These are phyloP conservation scores for Claviceps pusilla DNA, from an alignment of 2,329 filamentous ascomycete species.

Conservation along the genomic window DNA sequence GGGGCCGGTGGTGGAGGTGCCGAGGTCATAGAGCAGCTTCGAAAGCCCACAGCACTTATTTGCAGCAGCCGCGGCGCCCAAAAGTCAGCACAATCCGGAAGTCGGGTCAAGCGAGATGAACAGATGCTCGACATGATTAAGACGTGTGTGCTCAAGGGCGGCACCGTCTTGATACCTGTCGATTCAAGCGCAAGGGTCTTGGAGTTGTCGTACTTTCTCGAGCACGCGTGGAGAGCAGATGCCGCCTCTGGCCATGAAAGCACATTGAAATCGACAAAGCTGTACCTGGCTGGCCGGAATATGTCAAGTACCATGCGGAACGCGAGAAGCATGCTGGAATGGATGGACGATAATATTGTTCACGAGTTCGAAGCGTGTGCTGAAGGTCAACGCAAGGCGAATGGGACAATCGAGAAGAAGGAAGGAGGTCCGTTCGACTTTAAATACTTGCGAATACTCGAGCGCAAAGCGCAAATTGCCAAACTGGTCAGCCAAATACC, in stretches of 20 bases:
- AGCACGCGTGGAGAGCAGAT: constrained; percentile 74
- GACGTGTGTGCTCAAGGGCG: constrained; percentile 62
- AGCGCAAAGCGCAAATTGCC: constrained; percentile 66
- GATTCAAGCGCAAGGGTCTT: constrained; percentile 92
- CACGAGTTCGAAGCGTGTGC: constrained; percentile 72
- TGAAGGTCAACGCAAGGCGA: constrained; percentile 33
- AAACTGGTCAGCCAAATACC: constrained; percentile 39
- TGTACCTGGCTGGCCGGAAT: constrained; percentile 77
- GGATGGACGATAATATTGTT: constrained; percentile 95
- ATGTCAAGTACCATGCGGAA: constrained; percentile 81
- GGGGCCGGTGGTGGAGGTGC: constrained; percentile 65
- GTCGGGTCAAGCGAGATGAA: constrained; percentile 71
- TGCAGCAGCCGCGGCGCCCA: constrained; percentile 78
- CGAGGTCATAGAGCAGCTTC: constrained; percentile 84
- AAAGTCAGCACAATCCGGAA: constrained; percentile 52
- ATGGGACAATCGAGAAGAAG: constrained; percentile 34
- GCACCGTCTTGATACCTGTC: constrained; percentile 82
- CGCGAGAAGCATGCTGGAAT: constrained; percentile 89
- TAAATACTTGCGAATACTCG: constrained; percentile 66
- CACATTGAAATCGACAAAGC: constrained; percentile 36
- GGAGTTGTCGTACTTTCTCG: constrained; percentile 80
- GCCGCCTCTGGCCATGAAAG: constrained; percentile 33
- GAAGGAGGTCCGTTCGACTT: constrained; percentile 74
- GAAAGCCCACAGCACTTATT: constrained; percentile 83
- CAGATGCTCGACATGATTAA: constrained; percentile 70